Evolutionary conservation across 148 eudicot species (phyloP).

Genomic region (Vaccinium macrocarpon): DNA sequence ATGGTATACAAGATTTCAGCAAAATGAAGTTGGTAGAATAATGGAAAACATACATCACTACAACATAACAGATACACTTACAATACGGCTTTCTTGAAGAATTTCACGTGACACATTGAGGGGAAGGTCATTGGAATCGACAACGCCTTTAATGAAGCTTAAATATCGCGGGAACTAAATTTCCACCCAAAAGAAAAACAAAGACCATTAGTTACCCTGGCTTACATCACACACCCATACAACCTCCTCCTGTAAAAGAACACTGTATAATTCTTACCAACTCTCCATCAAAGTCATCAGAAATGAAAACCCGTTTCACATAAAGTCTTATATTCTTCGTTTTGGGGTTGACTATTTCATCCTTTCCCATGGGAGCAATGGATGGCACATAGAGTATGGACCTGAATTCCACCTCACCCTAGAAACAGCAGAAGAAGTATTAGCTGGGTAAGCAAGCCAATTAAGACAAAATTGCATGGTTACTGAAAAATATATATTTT

Average conservation of each 20-base stretch:
- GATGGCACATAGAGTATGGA: conserved; percentile 84
- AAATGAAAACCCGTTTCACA: conserved; percentile 97
- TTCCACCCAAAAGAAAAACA: conserved; percentile 10
- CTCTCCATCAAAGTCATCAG: conserved; percentile 98
- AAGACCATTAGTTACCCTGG: background rate
- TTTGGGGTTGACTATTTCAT: conserved; percentile 68
- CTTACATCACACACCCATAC: background rate
- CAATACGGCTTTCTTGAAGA: conserved; percentile 96
- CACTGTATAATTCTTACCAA: conserved; percentile 44
- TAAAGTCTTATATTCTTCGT: conserved; percentile 91
- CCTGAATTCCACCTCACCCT: conserved; percentile 99
- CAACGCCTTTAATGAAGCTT: conserved; percentile 93
- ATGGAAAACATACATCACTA: background rate
- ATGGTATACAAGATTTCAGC: conserved; percentile 13
- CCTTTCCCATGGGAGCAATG: conserved; percentile 71
- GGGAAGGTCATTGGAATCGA: conserved; percentile 95
- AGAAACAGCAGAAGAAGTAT: conserved; percentile 13
- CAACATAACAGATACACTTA: conserved; percentile 35
- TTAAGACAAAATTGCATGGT: background rate
- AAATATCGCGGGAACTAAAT: conserved; percentile 84
- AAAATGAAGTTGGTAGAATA: background rate
- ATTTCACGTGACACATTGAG: conserved; percentile 97
- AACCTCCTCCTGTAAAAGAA: background rate
- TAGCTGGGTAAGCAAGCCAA: background rate
- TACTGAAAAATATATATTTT: background rate